A percentile compares a stretch with the other conserved stretches of the same genome.
These are phyloP conservation scores for Entonaema liquescens DNA, from an alignment of 495 filamentous ascomycete genomes.

Conservation along the genomic window DNA sequence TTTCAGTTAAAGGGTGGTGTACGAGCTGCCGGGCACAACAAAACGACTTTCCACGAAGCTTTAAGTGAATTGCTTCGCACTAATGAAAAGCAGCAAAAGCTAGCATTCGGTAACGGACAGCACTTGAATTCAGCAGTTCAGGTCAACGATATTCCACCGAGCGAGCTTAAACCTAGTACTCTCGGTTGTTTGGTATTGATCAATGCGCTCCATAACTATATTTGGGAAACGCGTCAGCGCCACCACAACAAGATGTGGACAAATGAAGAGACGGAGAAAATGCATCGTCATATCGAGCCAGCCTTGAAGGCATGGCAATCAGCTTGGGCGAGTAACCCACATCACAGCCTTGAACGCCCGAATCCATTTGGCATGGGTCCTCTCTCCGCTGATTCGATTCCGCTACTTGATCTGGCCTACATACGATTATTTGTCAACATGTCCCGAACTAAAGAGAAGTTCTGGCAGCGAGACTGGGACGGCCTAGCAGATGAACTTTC, in stretches of 20 bases:
- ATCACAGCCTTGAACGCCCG: constrained; percentile 87
- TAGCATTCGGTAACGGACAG: constrained; percentile 53
- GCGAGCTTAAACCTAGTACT: constrained; percentile 84
- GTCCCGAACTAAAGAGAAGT: constrained; percentile 88
- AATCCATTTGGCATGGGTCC: constrained; percentile 91
- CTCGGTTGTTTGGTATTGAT: constrained; percentile 95
- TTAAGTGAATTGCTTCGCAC: constrained; percentile 82
- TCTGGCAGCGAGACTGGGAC: constrained; percentile 95
- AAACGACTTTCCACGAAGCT: constrained; percentile 76
- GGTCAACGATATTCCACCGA: constrained; percentile 62
- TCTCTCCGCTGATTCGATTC: constrained; percentile 92
- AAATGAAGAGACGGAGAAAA: constrained; percentile 87
- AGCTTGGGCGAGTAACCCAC: constrained; percentile 87
- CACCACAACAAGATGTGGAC: constrained; percentile 94
- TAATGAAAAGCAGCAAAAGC: constrained; percentile 74
- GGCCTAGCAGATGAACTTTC: constrained; percentile 91
- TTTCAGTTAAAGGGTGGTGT: constrained; percentile 83
- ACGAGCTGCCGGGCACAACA: constrained; percentile 68
- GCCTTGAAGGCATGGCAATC: constrained; percentile 94
- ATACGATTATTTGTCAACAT: constrained; percentile 93
- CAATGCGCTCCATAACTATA: constrained; percentile 96
- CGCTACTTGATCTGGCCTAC: constrained; percentile 92
- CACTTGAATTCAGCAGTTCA: constrained; percentile 56
- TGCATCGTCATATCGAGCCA: constrained; percentile 96
- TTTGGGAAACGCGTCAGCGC: constrained; percentile 95